Conservation (phyloP, 768 basidiomycete genomes). For the Pleurotus cornucopiae region DNA sequence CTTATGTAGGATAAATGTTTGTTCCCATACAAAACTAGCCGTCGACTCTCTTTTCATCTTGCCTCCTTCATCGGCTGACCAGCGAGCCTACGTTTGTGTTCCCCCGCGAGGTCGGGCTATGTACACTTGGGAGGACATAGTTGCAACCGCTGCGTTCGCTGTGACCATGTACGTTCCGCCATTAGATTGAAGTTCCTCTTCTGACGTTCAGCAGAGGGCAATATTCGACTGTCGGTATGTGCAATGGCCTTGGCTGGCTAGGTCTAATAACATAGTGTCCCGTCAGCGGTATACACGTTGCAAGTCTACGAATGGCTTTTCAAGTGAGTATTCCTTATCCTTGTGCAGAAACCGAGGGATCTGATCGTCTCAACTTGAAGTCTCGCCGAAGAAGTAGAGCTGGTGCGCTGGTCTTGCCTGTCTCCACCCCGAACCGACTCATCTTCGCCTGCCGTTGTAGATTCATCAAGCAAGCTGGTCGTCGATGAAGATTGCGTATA, state of each 20-base stretch:
- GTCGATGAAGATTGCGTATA: conserved; percentile 18
- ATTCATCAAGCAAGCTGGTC: conserved; percentile 19
- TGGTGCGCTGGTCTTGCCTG: conserved; percentile 11
- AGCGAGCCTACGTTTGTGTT: background rate
- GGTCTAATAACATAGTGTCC: background rate
- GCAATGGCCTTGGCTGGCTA: background rate
- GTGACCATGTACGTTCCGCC: background rate
- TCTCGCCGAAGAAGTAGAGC: conserved; percentile 17
- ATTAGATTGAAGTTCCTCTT: background rate
- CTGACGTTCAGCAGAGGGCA: background rate
- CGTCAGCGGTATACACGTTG: conserved; percentile 13
- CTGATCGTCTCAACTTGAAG: conserved; percentile 9
- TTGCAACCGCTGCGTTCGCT: conserved; percentile 4
- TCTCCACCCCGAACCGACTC: background rate
- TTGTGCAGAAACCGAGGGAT: background rate
- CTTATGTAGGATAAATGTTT: too few relatives aligned
- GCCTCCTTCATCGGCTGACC: too few relatives aligned
- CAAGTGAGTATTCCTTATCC: conserved; percentile 11
- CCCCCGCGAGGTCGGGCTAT: background rate
- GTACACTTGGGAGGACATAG: conserved; percentile 1
- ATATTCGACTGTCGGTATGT: conserved; percentile 6
- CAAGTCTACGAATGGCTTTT: conserved; percentile 22
- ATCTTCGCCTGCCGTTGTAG: conserved; percentile 7
- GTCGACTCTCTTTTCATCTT: too few relatives aligned
- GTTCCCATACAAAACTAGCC: too few relatives aligned